Percentiles rank a stretch among this genome's conserved stretches.
Conservation (phyloP, 2,329 filamentous ascomycete genomes). For the Taxawa tesnikishii region DNA sequence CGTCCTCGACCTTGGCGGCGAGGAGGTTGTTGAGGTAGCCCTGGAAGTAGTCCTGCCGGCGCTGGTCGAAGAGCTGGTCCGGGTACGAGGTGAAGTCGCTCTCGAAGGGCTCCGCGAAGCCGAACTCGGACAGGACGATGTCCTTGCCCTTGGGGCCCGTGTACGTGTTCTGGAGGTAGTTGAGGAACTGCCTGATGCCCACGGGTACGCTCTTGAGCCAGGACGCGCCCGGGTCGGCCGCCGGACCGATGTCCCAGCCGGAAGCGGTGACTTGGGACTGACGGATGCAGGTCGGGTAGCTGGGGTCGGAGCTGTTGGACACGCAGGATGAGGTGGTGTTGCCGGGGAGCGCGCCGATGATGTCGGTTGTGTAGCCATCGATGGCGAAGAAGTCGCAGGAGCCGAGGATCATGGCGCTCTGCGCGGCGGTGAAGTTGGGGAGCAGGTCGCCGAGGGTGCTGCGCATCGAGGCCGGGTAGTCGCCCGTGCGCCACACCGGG, state of each 20-base stretch:
- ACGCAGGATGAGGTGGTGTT: constrained; percentile 23
- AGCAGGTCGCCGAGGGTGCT: constrained; percentile 20
- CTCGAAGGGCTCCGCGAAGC: constrained; percentile 22
- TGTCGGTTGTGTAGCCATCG: constrained; percentile 47
- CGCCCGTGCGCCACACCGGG: constrained; percentile 30
- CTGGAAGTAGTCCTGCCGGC: constrained; percentile 17
- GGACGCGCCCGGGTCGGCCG: constrained; percentile 20
- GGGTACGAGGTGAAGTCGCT: constrained; percentile 13
- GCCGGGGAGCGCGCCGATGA: constrained; percentile 39
- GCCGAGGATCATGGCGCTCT: constrained; percentile 19
- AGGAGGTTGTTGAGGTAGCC: constrained; percentile 23
- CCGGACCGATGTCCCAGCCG: constrained; percentile 32
- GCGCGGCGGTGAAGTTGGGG: constrained; percentile 18
- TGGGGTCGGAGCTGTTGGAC: constrained; percentile 25
- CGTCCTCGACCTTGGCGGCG: constrained; percentile 19
- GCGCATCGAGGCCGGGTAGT: constrained; percentile 28
- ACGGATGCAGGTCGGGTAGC: constrained; percentile 29
- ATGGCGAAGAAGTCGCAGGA: constrained; percentile 23
- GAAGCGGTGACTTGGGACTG: constrained; percentile 18
- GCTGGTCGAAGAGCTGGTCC: constrained; percentile 18
- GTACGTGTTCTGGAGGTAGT: constrained; percentile 23
- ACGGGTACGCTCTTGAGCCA: constrained; percentile 24
- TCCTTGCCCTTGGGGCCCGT: constrained; percentile 8
- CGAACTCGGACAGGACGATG: constrained; percentile 23
- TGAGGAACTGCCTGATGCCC: constrained; percentile 22